Conservation (phyloP, 148 eudicot genomes). For the Camellia lanceoleosa region DNA sequence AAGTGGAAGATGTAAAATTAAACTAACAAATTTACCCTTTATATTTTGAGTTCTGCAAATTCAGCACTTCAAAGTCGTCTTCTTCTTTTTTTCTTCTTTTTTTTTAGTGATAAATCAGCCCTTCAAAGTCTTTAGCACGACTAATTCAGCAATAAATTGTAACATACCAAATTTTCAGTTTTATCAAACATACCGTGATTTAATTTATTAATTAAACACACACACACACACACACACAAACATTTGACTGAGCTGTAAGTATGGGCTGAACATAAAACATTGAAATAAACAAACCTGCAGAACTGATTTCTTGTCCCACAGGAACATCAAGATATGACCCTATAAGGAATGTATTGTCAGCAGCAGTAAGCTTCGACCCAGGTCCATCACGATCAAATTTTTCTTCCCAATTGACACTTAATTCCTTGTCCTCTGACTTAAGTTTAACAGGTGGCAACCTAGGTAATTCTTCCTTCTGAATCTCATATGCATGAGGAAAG, state of each 20-base stretch:
- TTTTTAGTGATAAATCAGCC: too few relatives aligned
- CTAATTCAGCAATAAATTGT: neutral
- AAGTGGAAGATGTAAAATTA: neutral
- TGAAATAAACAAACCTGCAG: constrained; percentile 54
- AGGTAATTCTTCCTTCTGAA: constrained; percentile 81
- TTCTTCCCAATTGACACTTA: constrained; percentile 70
- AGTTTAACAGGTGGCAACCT: constrained; percentile 88
- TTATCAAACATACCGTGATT: neutral
- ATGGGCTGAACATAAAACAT: neutral
- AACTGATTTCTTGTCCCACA: constrained; percentile 82
- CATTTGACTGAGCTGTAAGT: neutral
- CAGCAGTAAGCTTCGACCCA: constrained; percentile 47
- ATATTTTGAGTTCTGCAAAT: neutral
- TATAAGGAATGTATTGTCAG: constrained; percentile 65
- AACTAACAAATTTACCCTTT: too few relatives aligned
- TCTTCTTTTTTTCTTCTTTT: too few relatives aligned
- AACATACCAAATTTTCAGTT: neutral
- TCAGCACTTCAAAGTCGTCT: neutral
- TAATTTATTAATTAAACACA: neutral
- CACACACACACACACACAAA: neutral
- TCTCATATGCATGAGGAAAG: constrained; percentile 47
- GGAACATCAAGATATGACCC: constrained; percentile 97
- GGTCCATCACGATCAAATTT: constrained; percentile 66
- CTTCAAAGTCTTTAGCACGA: neutral
- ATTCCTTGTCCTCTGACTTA: constrained; percentile 72